Conservation (phyloP, 1,139 yeast species). For the Saccharomyces pastorianus region DNA sequence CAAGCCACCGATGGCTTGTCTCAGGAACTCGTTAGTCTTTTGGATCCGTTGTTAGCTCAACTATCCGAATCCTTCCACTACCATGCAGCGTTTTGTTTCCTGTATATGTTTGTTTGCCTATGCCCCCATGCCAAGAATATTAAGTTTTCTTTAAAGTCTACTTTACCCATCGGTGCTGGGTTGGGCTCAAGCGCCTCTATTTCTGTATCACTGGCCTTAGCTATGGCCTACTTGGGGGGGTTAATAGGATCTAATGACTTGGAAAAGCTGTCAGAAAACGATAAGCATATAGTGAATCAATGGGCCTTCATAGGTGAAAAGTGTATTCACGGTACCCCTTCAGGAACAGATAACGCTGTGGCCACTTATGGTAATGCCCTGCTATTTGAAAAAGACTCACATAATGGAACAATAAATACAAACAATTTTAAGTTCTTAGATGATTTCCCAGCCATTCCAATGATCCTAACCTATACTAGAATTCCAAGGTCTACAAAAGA, state of each 20-base stretch:
- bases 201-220: constrained; percentile 76
- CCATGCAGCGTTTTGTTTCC: constrained; percentile 78
- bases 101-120: constrained; percentile 62
- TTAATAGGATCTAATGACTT: constrained; percentile 24
- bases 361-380: constrained; percentile 97
- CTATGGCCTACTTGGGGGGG: constrained; percentile 57
- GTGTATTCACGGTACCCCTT: constrained; percentile 94
- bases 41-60: constrained; percentile 32
- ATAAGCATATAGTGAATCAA: constrained; percentile 57
- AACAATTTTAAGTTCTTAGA: constrained; percentile 18
- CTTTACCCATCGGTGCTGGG: constrained; percentile 95
- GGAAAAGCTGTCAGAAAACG: constrained; percentile 32
- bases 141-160: constrained; percentile 63
- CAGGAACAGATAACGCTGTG: constrained; percentile 94
- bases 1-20: constrained; percentile 39
- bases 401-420: constrained; percentile 15
- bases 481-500: constrained; percentile 83
- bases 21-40: constrained; percentile 35
- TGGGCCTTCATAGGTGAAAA: constrained; percentile 95
- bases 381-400: constrained; percentile 54
- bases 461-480: constrained; percentile 74
- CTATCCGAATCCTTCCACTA: constrained; percentile 54
- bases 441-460: constrained; percentile 56
- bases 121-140: constrained; percentile 46
- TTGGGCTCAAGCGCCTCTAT: constrained; percentile 91